A percentile compares a stretch with the other conserved stretches of the same genome.
phyloP scores from a whole-genome alignment of 257 asterid species.

The Solanum ossicruentum region DNA sequence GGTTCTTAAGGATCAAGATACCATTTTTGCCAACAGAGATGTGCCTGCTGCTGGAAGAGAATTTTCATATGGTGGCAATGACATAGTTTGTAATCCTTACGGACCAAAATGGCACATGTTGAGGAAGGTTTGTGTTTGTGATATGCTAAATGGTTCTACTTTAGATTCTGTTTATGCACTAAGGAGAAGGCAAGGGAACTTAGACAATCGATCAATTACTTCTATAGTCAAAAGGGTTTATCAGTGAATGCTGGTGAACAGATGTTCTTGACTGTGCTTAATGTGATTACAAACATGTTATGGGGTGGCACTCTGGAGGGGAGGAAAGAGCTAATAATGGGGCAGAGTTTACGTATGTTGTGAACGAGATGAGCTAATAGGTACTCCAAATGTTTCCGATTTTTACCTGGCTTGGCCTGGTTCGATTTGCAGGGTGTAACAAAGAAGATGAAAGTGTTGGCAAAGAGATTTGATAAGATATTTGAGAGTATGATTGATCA shows the following conservation, averaged over 20 bases:
- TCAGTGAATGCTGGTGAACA: constrained; percentile 46
- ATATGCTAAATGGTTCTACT: constrained; percentile 34
- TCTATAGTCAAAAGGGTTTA: constrained; percentile 16
- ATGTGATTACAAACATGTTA: constrained; percentile 63
- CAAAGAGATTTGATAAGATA: constrained; percentile 34
- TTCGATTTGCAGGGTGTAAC: constrained; percentile 54
- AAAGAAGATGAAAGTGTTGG: constrained; percentile 36
- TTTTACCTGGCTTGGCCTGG: constrained; percentile 45
- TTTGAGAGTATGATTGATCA: constrained; percentile 39
- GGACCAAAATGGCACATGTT: constrained; percentile 81
- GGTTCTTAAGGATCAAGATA: constrained; percentile 55
- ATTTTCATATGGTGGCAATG: constrained; percentile 47
- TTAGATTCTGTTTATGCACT: constrained; percentile 38
- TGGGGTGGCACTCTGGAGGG: no score
- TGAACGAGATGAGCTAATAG: constrained; percentile 39
- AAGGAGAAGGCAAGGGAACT: constrained; percentile 25
- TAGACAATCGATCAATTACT: constrained; percentile 24
- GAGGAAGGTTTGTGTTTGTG: constrained; percentile 45
- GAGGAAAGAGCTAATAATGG: no score
- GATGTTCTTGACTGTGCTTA: constrained; percentile 47
- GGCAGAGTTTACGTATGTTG: constrained; percentile 41
- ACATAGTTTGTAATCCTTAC: constrained; percentile 57
- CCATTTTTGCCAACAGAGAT: constrained; percentile 58
- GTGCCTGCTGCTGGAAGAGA: constrained; percentile 44
- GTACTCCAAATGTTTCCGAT: constrained; percentile 48